Evolutionary conservation across 345 rosid genomes (phyloP), one percentile per base, ranked within the genome.

Genomic region (Hevea brasiliensis): DNA sequence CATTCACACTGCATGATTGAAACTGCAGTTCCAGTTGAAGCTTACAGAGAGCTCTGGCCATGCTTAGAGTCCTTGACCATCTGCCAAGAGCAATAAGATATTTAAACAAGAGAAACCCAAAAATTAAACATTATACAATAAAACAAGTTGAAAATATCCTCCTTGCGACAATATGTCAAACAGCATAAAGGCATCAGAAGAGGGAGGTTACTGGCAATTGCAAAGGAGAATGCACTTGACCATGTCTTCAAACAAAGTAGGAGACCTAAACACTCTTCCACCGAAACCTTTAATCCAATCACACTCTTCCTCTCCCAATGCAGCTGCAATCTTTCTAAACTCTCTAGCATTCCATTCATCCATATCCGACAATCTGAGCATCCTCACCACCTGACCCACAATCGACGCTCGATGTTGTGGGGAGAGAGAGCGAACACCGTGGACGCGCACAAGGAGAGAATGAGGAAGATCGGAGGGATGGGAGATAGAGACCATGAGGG

Each of bases 231-330:
- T 79, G 72, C 87, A 83, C 74, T 87, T 85, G 67, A 87, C 87
- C 88, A 85, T 83, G 58, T 87, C 90, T 72, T 87, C 89, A 65
- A 87, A 87, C 72, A 87, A 77, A 60, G 86, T 75, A n/a, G 90
- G 90, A 3, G 90, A 87, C 73, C 90, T 61, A 51, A 87, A 87
- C 60, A 85, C 84, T 42, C 90, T 87, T 48, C 90, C 90, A 32
- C 84, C 67, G 29, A 82, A 86, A 61, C 47, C 62, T 68, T 58
- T 65, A 57, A 76, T 29, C 32, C 24, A 21, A 1, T 60, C 5
- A 35, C 60, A 20, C 14, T 70, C 20, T 57, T n/a, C 77, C 32
- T 23, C 27, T 42, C 45, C 58, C 26, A 41, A 8, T 15, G 53
- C 51, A 14, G 37, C 27, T 4, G 8, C 58, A 23, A 81, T 55